Conservation (phyloP, 352 stramenopile species). For the Hyphochytrium catenoides region DNA sequence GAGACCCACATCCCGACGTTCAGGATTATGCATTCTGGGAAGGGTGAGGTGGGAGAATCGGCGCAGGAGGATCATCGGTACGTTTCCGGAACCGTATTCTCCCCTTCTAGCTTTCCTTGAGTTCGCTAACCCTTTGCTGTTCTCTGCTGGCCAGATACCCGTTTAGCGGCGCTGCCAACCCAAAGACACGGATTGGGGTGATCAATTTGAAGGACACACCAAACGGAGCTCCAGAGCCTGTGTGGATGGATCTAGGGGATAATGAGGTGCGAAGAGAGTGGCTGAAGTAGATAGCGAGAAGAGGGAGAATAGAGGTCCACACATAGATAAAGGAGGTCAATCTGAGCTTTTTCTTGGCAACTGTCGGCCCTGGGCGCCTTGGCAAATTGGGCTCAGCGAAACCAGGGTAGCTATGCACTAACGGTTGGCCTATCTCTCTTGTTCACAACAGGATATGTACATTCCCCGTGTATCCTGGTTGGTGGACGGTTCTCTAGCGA, state of each 20-base stretch:
- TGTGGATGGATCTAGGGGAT: conserved; percentile 46
- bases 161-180: conserved; percentile 80
- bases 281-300: conserved; percentile 13
- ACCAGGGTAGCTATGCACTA: neutral
- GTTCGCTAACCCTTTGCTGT: neutral
- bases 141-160: conserved; percentile 54
- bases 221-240: conserved; percentile 11
- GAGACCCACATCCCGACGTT: conserved; percentile 78
- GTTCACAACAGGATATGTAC: conserved; percentile 73
- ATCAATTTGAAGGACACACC: conserved; percentile 15
- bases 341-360: neutral
- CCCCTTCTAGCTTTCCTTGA: conserved; percentile 2
- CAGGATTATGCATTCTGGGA: conserved; percentile 82
- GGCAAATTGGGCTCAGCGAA: conserved; percentile 3
- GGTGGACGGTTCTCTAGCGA: conserved; percentile 68
- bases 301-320: conserved; percentile 13
- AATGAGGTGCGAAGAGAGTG: conserved; percentile 8
- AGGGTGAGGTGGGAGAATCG: conserved; percentile 19
- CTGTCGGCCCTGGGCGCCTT: neutral
- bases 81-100: conserved; percentile 5
- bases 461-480: conserved; percentile 80
- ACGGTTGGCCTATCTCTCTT: too few relatives aligned
- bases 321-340: conserved; percentile 9
- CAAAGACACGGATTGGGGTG: conserved; percentile 56
- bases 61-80: conserved; percentile 58